phyloP scores from a whole-genome alignment of 805 yeast genomes.

The Saccharomycopsis fermentans region DNA sequence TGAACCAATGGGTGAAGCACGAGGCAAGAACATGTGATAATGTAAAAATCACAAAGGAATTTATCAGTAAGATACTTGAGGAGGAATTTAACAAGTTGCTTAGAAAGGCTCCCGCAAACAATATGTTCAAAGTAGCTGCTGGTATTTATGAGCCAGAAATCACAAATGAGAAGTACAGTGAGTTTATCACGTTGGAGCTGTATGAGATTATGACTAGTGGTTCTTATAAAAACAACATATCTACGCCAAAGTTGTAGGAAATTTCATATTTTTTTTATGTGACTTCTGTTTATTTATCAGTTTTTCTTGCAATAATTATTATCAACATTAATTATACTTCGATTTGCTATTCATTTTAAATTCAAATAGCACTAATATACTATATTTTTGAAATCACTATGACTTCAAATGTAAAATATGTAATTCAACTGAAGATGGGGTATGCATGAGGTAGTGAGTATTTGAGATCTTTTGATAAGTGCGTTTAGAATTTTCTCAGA shows the following conservation, averaged over 20 bases:
- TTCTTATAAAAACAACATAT: constrained; percentile 13
- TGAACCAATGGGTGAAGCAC: constrained; percentile 69
- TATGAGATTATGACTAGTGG: constrained; percentile 42
- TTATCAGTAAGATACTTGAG: constrained; percentile 38
- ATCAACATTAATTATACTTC: neutral
- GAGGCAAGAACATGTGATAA: constrained; percentile 49
- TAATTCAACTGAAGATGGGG: no score
- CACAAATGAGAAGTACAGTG: constrained; percentile 49
- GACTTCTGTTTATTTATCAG: no score
- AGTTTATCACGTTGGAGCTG: constrained; percentile 56
- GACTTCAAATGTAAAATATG: no score
- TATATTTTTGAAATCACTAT: no score
- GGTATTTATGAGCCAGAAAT: constrained; percentile 54
- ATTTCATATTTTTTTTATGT: neutral
- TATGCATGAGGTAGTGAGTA: no score
- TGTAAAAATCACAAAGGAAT: constrained; percentile 39
- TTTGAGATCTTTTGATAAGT: neutral
- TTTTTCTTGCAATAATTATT: neutral
- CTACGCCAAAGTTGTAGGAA: constrained; percentile 8
- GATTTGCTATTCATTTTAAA: no score
- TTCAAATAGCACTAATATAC: no score
- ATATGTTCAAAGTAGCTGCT: constrained; percentile 46
- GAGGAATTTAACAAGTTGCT: constrained; percentile 49
- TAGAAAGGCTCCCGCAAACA: constrained; percentile 33
- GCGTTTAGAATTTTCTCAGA: neutral